phyloP scores from a whole-genome alignment of 345 rosid genomes.

The Citrus inodora region DNA sequence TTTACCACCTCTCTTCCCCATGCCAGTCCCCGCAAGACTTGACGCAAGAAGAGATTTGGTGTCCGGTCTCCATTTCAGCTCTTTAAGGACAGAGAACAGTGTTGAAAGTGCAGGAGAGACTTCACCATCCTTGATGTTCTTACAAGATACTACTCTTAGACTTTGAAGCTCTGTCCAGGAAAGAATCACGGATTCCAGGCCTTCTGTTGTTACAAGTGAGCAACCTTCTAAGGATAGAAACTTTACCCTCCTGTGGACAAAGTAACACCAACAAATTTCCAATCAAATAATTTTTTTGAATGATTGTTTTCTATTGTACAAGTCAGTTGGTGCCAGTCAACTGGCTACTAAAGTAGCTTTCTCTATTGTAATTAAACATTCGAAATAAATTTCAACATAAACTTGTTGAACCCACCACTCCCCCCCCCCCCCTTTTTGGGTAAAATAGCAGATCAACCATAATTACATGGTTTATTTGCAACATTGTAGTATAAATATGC shows the following conservation, averaged over 20 bases:
- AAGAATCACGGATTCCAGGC: constrained; percentile 68
- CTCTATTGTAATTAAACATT: neutral
- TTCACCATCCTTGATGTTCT: constrained; percentile 68
- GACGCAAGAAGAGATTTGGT: constrained; percentile 59
- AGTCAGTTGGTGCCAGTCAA: neutral
- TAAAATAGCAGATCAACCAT: neutral
- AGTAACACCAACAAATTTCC: neutral
- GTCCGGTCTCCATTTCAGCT: constrained; percentile 91
- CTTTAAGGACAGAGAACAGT: constrained; percentile 67
- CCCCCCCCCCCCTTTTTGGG: neutral
- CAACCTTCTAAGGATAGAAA: constrained; percentile 79
- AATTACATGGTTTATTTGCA: neutral
- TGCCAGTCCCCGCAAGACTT: constrained; percentile 60
- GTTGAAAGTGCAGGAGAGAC: constrained; percentile 66
- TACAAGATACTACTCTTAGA: constrained; percentile 66
- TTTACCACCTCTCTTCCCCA: constrained; percentile 73
- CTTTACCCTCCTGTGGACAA: constrained; percentile 61
- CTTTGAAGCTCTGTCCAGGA: constrained; percentile 72
- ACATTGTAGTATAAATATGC: neutral
- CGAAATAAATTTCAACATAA: neutral
- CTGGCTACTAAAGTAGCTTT: neutral
- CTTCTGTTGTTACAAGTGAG: constrained; percentile 67
- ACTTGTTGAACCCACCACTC: too few relatives aligned
- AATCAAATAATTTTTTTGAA: neutral
- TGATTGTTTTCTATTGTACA: neutral